These are phyloP conservation scores for Anastatica hierochuntica DNA, from an alignment of 345 rosid species.

Conservation along the genomic window DNA sequence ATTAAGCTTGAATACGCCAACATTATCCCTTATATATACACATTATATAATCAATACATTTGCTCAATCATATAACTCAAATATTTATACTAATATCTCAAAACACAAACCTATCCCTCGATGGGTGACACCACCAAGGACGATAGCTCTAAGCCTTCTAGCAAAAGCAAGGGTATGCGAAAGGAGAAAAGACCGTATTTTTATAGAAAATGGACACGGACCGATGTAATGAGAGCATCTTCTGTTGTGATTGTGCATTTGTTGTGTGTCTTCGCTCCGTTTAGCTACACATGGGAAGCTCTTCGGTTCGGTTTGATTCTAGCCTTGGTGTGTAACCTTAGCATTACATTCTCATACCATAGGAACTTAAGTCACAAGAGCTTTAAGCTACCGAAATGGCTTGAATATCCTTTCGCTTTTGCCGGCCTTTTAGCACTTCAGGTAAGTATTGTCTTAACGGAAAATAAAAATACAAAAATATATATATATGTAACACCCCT, in stretches of 20 bases:
- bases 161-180: neutral
- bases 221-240: conserved; percentile 15
- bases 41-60: conserved; percentile 4
- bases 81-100: neutral
- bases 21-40: too few species aligned
- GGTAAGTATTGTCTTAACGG: neutral
- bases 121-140: conserved; percentile 17
- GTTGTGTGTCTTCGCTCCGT: conserved; percentile 17
- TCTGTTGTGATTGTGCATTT: conserved; percentile 20
- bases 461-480: neutral
- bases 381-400: conserved; percentile 32
- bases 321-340: conserved; percentile 3
- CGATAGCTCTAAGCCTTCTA: conserved; percentile 8
- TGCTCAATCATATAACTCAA: neutral
- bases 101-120: neutral
- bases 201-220: conserved; percentile 20
- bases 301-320: conserved; percentile 10
- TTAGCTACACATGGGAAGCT: conserved; percentile 26
- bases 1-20: conserved; percentile 1
- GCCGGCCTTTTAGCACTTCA: conserved; percentile 24
- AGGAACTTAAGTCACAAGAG: conserved; percentile 27
- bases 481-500: too few species aligned
- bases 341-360: conserved; percentile 30
- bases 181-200: conserved; percentile 10
- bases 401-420: conserved; percentile 28